phyloP scores from a whole-genome alignment of 805 yeast species.

The Zygotorulaspora florentina region DNA sequence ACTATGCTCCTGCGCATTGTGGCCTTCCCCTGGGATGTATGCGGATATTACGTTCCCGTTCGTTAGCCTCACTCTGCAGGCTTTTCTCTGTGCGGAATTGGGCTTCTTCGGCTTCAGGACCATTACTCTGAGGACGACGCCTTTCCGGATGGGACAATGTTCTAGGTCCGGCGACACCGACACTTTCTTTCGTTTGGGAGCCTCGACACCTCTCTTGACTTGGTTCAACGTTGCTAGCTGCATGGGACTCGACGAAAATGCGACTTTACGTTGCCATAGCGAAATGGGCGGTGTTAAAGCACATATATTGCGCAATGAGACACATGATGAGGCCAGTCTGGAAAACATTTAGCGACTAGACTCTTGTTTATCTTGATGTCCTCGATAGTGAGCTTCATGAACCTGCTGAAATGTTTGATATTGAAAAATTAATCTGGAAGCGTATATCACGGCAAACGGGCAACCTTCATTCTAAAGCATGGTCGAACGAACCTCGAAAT shows the following conservation, averaged over 20 bases:
- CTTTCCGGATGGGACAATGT: constrained; percentile 81
- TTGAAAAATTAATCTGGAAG: too few relatives aligned
- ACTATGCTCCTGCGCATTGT: constrained; percentile 95
- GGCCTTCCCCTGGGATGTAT: constrained; percentile 98
- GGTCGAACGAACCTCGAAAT: too few relatives aligned
- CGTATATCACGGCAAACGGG: too few relatives aligned
- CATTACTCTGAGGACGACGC: constrained; percentile 91
- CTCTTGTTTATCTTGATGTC: too few relatives aligned
- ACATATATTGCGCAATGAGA: too few relatives aligned
- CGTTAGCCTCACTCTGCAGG: constrained; percentile 87
- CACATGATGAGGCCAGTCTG: too few relatives aligned
- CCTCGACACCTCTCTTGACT: constrained; percentile 58
- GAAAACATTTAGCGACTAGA: too few relatives aligned
- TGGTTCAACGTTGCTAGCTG: constrained; percentile 68
- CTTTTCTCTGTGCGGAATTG: constrained; percentile 96
- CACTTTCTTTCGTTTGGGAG: constrained; percentile 43
- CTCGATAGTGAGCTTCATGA: too few relatives aligned
- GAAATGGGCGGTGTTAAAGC: too few relatives aligned
- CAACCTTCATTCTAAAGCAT: too few relatives aligned
- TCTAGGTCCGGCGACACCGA: constrained; percentile 79
- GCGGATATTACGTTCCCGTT: constrained; percentile 88
- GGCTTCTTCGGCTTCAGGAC: constrained; percentile 97
- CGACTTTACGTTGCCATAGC: neutral
- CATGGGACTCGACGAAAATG: constrained; percentile 10
- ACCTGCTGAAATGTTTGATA: too few relatives aligned